Conservation (phyloP, 164 flowering plant genomes). For the Protea cynaroides region DNA sequence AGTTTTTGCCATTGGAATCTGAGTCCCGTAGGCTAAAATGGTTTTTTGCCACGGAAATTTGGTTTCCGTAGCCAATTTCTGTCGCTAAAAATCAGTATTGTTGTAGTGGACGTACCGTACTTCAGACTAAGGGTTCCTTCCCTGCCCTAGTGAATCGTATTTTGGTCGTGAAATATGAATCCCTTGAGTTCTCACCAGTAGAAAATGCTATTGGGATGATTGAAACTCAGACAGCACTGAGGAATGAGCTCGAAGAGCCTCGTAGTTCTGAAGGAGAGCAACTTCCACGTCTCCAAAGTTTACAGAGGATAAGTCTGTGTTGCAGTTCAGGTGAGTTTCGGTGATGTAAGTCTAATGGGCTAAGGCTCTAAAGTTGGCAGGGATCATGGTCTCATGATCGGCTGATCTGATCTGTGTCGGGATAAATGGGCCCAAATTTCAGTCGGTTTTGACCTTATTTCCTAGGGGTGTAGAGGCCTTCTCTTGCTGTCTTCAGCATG, state of each 20-base stretch:
- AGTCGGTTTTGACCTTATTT: too few species aligned
- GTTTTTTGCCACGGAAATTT: too few species aligned
- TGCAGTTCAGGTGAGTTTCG: slow-evolving; percentile 80
- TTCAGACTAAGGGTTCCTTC: slow-evolving; percentile 95
- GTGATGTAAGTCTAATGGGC: not conserved
- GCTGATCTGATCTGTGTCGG: too few species aligned
- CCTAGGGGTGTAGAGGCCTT: too few species aligned
- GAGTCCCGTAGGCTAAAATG: too few species aligned
- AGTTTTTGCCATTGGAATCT: too few species aligned
- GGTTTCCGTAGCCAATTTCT: too few species aligned
- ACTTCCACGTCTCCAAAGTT: slow-evolving; percentile 93
- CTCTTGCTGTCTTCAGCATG: too few species aligned
- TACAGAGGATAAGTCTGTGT: slow-evolving; percentile 99
- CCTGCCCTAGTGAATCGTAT: slow-evolving; percentile 94
- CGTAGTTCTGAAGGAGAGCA: slow-evolving; percentile 98
- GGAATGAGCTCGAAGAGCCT: slow-evolving; percentile 98
- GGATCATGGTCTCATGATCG: too few species aligned
- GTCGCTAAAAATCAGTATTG: too few species aligned
- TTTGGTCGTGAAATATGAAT: slow-evolving; percentile 80
- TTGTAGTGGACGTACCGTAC: slow-evolving; percentile 80
- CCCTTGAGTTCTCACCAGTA: slow-evolving; percentile 94
- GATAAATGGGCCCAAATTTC: too few species aligned
- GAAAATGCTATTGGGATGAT: slow-evolving; percentile 99
- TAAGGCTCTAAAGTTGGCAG: too few species aligned
- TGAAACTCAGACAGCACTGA: slow-evolving; percentile 87